phyloP scores from a whole-genome alignment of 164 flowering plant species.

The Macadamia integrifolia region DNA sequence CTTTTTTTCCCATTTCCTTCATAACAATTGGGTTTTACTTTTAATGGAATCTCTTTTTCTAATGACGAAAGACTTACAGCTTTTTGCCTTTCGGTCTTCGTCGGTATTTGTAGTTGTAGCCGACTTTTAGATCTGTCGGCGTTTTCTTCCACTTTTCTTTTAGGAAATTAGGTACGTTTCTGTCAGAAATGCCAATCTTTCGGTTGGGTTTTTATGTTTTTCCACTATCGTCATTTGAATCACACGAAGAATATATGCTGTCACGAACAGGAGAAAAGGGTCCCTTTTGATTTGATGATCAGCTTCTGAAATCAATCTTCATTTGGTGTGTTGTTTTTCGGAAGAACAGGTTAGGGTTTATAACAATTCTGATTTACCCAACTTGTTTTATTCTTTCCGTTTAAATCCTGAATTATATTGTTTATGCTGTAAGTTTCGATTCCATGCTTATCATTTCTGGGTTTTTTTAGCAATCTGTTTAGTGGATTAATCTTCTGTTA shows the following conservation, averaged over 20 bases:
- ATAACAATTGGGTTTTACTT: not conserved
- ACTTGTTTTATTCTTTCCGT: not conserved
- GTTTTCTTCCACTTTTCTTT: not conserved
- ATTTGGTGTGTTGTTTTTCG: not conserved
- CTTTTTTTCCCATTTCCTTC: too few species aligned
- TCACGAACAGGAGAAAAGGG: slow-evolving; percentile 2
- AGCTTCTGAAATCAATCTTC: not conserved
- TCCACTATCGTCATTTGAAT: not conserved
- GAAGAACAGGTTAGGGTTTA: slow-evolving; percentile 7
- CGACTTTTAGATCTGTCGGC: slow-evolving; percentile 42
- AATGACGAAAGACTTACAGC: not conserved
- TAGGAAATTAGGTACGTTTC: slow-evolving; percentile 19
- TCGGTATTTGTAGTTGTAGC: slow-evolving; percentile 28
- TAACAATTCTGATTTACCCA: not conserved
- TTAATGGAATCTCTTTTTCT: not conserved
- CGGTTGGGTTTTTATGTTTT: slow-evolving; percentile 5
- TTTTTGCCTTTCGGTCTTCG: slow-evolving; percentile 15
- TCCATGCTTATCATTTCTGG: not conserved
- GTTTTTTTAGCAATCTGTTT: not conserved
- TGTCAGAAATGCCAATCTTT: slow-evolving; percentile 16
- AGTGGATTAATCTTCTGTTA: not conserved
- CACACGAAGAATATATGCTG: not conserved
- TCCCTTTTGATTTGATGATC: slow-evolving; percentile 11
- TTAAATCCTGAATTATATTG: not conserved
- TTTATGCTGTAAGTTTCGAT: not conserved